Base-by-base conservation (phyloP, 2,329 filamentous ascomycete genomes). In the Fusarium pseudocircinatum region DNA sequence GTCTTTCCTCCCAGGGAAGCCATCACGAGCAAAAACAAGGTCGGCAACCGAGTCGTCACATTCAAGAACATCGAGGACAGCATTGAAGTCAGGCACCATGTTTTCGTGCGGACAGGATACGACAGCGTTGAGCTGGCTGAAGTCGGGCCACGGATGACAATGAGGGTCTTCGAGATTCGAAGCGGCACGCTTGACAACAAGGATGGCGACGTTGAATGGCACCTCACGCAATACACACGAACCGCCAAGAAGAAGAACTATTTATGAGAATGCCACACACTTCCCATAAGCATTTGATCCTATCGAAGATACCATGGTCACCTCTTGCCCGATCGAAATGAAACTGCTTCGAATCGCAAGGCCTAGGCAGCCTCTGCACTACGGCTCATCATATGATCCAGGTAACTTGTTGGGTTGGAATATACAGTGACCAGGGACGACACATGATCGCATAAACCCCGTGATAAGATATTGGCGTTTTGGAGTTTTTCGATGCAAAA, bases 171-270 rank as follows among this genome's bases (percentile, higher is more conserved):
- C 80, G 94, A 98, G 84, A 97, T 99, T 70, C 89, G 95, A 52
- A 92, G 92, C 60, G 96, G 96, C 22, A 97, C 96, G 8, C 85
- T 98, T 68, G 96, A 98, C 80, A 97, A 95, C 79, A 97, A 97
- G 82, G 94, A 97, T 75, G 96, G 96, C 8, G 96, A 99, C 83
- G 91, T 97, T 9, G 96, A 99, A 84, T 99, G 96, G 96, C 93
- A 96, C 72, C 87, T 99, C 72, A 97, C 94, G 70, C 96, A 98
- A 80, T 99, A 97, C 82, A 99, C 96, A 14, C 88, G 96, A 75
- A 98, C 96, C 20, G 92, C 93, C 77, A 91, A 91, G 84, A 98
- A 98, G 90, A 98, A 98, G 90, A 94, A 97, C 79, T 97, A 97
- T 80, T 87, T 98, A 61, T 98, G 84, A 90, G 64, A 24, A 10